phyloP scores from a whole-genome alignment of 2,329 filamentous ascomycete species.

The Albifimbria verrucaria region DNA sequence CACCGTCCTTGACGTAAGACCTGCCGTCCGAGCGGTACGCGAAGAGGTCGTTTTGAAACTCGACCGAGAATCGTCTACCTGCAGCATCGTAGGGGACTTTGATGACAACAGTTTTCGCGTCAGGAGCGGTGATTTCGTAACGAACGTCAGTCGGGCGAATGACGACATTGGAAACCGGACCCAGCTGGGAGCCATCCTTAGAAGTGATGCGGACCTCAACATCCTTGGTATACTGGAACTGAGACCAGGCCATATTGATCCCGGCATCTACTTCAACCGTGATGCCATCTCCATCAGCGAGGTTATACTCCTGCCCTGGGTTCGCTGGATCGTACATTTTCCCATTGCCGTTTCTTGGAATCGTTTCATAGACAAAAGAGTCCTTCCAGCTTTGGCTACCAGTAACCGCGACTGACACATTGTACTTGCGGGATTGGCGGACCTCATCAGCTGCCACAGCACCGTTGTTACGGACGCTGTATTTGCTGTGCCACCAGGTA shows the following conservation, averaged over 20 bases:
- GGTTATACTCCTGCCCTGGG: too few species aligned
- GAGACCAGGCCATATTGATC: conserved; percentile 32
- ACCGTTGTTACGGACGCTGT: too few species aligned
- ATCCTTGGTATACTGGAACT: conserved; percentile 23
- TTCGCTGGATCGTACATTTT: conserved; percentile 22
- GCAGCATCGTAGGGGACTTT: conserved; percentile 19
- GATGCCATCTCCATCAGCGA: conserved; percentile 21
- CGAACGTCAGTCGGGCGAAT: conserved; percentile 24
- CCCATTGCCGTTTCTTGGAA: conserved; percentile 32
- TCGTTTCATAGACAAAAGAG: conserved; percentile 33
- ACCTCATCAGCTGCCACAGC: too few species aligned
- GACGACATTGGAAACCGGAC: conserved; percentile 18
- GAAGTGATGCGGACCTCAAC: conserved; percentile 20
- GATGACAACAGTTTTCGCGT: conserved; percentile 19
- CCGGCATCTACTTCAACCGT: conserved; percentile 25
- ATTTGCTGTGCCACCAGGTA: too few species aligned
- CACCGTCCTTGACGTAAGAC: conserved; percentile 15
- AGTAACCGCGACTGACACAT: too few species aligned
- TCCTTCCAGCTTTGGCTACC: too few species aligned
- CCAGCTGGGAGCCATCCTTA: conserved; percentile 10
- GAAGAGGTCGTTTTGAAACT: conserved; percentile 27
- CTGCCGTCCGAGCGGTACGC: conserved; percentile 19
- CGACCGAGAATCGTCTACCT: conserved; percentile 27
- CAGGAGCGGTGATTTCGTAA: conserved; percentile 15
- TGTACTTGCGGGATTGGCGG: too few species aligned